phyloP scores from a whole-genome alignment of 116 monocot species.

The Posidonia oceanica region DNA sequence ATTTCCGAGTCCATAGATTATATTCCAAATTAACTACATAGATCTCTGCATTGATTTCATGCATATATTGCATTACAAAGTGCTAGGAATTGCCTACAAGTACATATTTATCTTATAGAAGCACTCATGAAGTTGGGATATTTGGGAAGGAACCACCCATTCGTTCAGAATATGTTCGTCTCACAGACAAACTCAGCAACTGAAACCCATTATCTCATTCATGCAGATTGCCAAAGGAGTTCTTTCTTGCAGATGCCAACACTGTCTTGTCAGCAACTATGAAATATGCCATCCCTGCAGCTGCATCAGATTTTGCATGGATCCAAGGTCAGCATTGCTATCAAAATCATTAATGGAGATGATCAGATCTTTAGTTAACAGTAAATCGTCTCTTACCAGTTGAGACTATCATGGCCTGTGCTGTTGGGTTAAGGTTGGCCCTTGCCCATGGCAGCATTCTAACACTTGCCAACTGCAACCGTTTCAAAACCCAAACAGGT shows the following conservation, averaged over 20 bases:
- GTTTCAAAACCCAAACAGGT: not conserved
- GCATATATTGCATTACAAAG: too few relatives aligned
- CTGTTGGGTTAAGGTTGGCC: conserved; percentile 13
- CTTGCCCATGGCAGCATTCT: conserved; percentile 16
- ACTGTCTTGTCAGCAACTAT: conserved; percentile 81
- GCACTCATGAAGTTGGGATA: too few relatives aligned
- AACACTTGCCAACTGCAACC: conserved; percentile 6
- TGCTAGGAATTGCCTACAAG: too few relatives aligned
- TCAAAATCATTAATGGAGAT: not conserved
- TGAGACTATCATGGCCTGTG: conserved; percentile 14
- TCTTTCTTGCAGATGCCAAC: conserved; percentile 58
- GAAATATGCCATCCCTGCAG: conserved; percentile 69
- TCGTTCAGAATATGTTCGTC: not conserved
- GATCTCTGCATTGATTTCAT: too few relatives aligned
- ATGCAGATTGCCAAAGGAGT: conserved; percentile 25
- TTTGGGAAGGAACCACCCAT: too few relatives aligned
- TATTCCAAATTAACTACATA: too few relatives aligned
- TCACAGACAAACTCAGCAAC: too few relatives aligned
- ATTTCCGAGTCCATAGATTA: too few relatives aligned
- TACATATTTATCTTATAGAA: too few relatives aligned
- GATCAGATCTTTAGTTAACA: not conserved
- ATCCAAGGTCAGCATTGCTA: not conserved
- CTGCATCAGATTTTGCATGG: conserved; percentile 5
- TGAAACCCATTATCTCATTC: not conserved
- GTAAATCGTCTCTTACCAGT: not conserved